Evolutionary conservation across 1,284 basidiomycete species (phyloP).

Genomic region (Singerocomus rubriflavus): DNA sequence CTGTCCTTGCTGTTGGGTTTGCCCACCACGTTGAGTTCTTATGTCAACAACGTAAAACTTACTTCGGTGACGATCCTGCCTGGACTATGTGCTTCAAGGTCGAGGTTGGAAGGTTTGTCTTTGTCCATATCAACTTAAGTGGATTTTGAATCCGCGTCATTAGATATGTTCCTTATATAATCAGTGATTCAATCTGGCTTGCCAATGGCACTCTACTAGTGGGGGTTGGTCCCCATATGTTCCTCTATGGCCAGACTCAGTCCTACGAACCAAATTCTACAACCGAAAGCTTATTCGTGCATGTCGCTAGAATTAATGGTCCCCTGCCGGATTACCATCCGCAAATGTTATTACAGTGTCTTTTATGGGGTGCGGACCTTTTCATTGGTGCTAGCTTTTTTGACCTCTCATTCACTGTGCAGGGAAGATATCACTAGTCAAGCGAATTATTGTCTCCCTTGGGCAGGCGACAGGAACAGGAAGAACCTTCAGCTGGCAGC

Average conservation of each 20-base stretch:
- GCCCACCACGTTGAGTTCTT: slow-evolving; percentile 73
- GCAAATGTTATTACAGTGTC: slow-evolving; percentile 86
- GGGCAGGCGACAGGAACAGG: slow-evolving; percentile 38
- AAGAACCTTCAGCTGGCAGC: slow-evolving; percentile 37
- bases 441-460: slow-evolving; percentile 73
- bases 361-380: slow-evolving; percentile 74
- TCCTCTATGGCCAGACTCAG: slow-evolving; percentile 57
- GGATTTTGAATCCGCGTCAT: slow-evolving; percentile 1
- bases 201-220: slow-evolving; percentile 75
- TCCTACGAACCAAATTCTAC: slow-evolving; percentile 25
- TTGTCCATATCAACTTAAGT: not conserved
- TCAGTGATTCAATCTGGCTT: slow-evolving; percentile 87
- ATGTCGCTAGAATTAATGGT: slow-evolving; percentile 78
- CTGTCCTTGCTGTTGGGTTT: slow-evolving; percentile 87
- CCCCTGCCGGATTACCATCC: slow-evolving; percentile 89
- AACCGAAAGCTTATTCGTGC: slow-evolving; percentile 67
- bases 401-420: slow-evolving; percentile 7
- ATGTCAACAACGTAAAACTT: slow-evolving; percentile 86
- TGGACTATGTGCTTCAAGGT: slow-evolving; percentile 77
- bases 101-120: slow-evolving; percentile 60
- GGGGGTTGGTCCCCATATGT: slow-evolving; percentile 75
- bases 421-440: slow-evolving; percentile 85
- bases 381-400: not conserved
- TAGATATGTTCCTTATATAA: slow-evolving; percentile 73
- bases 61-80: slow-evolving; percentile 77